Evolutionary conservation across 2,329 filamentous ascomycete species (phyloP).

Genomic region (Fusarium sp.): DNA sequence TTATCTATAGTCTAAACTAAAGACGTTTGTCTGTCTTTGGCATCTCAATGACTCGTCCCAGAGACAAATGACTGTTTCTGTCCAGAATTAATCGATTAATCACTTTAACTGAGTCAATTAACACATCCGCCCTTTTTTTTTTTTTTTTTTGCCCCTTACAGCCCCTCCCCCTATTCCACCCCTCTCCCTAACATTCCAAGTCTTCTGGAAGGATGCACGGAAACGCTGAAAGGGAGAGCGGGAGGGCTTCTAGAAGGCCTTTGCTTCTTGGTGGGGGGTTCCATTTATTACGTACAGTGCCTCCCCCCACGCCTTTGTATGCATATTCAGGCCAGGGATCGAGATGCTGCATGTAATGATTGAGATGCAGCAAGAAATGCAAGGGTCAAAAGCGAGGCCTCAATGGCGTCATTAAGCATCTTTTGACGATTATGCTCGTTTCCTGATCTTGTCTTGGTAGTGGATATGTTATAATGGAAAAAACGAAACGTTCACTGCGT

Average conservation of each 20-base stretch:
- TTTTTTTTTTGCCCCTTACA: too few species aligned
- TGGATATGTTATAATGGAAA: background rate
- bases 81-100: constrained; percentile 2
- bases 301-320: constrained; percentile 9
- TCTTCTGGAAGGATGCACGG: constrained; percentile 27
- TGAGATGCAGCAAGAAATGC: constrained; percentile 16
- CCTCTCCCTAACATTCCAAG: constrained; percentile 1
- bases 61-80: background rate
- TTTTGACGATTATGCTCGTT: background rate
- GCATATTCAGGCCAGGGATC: constrained; percentile 18
- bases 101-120: constrained; percentile 16
- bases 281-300: background rate
- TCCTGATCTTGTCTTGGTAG: background rate
- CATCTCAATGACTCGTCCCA: constrained; percentile 19
- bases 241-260: constrained; percentile 23
- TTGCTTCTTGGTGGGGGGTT: constrained; percentile 7
- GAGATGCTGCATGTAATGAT: constrained; percentile 30
- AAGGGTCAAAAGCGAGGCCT: constrained; percentile 13
- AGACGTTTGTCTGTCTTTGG: too few species aligned
- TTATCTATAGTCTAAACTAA: background rate
- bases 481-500: background rate
- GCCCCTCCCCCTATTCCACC: background rate
- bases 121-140: background rate
- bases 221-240: constrained; percentile 23
- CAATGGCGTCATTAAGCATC: constrained; percentile 23